Evolutionary conservation across 768 basidiomycete genomes (phyloP).

Genomic region (Leccinum incarnatum): DNA sequence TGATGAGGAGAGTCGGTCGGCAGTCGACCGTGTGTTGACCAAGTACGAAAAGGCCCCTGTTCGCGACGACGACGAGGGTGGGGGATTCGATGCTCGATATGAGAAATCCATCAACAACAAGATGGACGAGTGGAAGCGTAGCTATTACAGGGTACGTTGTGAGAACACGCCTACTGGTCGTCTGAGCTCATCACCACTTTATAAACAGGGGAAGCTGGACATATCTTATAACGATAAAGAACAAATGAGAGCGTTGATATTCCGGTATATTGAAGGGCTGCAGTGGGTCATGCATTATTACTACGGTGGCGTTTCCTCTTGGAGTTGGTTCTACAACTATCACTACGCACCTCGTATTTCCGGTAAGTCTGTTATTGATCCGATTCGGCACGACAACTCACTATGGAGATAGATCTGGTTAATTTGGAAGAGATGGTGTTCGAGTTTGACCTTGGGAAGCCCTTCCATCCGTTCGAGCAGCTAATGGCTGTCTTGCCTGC

Average conservation of each 20-base stretch:
- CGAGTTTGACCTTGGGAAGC: slow-evolving; percentile 79
- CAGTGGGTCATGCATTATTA: slow-evolving; percentile 99
- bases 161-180: background rate
- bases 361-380: slow-evolving; percentile 46
- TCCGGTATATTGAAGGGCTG: slow-evolving; percentile 86
- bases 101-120: slow-evolving; percentile 72
- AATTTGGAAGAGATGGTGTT: slow-evolving; percentile 79
- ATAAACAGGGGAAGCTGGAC: slow-evolving; percentile 74
- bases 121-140: slow-evolving; percentile 90
- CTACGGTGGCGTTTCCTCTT: slow-evolving; percentile 94
- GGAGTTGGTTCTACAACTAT: slow-evolving; percentile 99
- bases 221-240: slow-evolving; percentile 71
- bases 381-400: background rate
- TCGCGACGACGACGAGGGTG: slow-evolving; percentile 64
- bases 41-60: slow-evolving; percentile 90
- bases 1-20: slow-evolving; percentile 68
- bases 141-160: slow-evolving; percentile 85
- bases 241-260: slow-evolving; percentile 67
- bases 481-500: slow-evolving; percentile 96
- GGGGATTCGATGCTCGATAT: slow-evolving; percentile 76
- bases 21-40: slow-evolving; percentile 76
- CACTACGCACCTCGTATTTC: slow-evolving; percentile 97
- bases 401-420: slow-evolving; percentile 45
- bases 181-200: slow-evolving; percentile 13
- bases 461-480: slow-evolving; percentile 93